phyloP scores from a whole-genome alignment of 139 green algal genomes.

The Microglena sp. region DNA sequence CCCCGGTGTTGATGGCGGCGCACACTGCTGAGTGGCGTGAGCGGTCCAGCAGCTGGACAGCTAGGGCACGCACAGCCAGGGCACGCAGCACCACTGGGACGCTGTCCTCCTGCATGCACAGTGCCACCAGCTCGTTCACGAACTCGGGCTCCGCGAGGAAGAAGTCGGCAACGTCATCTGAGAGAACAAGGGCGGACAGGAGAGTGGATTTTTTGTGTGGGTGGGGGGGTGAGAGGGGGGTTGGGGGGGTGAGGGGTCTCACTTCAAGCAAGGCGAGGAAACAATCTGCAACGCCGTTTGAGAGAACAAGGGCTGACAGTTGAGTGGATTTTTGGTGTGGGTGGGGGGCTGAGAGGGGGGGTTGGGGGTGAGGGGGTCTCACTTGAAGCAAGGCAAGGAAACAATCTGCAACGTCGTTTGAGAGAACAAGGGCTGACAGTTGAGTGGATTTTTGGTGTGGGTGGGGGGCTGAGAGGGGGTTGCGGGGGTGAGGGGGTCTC shows the following conservation, averaged over 20 bases:
- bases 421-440: neutral
- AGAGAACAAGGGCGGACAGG: neutral
- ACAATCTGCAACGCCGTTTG: too few relatives aligned
- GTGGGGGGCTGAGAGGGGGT: neutral
- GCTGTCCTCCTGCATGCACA: constrained; percentile 42
- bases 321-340: too few relatives aligned
- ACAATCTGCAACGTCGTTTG: constrained; percentile 57
- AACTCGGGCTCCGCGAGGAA: constrained; percentile 64
- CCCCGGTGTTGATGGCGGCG: constrained; percentile 52
- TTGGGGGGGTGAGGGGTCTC: too few relatives aligned
- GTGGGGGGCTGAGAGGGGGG: too few relatives aligned
- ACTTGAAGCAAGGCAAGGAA: too few relatives aligned
- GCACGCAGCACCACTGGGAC: constrained; percentile 61
- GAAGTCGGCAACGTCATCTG: constrained; percentile 58
- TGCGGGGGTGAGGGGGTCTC: too few relatives aligned
- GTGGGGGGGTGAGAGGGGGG: neutral
- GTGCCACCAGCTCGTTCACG: constrained; percentile 60
- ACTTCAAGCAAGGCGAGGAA: too few relatives aligned
- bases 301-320: too few relatives aligned
- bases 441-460: neutral
- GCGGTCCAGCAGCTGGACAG: constrained; percentile 69
- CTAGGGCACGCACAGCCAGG: constrained; percentile 56
- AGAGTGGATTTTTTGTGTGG: neutral
- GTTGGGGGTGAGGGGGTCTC: too few relatives aligned
- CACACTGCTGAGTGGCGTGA: constrained; percentile 54